phyloP scores from a whole-genome alignment of 176 grass and related monocot species.

The Aegilops sharonensis region DNA sequence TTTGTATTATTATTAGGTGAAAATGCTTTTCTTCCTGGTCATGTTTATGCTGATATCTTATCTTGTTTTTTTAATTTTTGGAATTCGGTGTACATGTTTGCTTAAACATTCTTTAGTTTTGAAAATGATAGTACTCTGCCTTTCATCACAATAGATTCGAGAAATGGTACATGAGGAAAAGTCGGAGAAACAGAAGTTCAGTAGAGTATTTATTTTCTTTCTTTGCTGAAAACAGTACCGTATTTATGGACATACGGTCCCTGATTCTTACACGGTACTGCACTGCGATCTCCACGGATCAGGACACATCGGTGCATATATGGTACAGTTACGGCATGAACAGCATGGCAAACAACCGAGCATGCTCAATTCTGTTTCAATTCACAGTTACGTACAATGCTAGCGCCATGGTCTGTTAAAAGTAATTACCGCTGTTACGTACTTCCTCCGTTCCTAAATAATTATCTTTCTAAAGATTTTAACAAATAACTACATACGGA shows the following conservation, averaged over 20 bases:
- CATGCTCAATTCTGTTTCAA: slow-evolving; percentile 7
- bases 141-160: background rate
- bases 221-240: background rate
- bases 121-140: background rate
- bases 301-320: background rate
- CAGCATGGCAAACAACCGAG: background rate
- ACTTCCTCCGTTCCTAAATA: background rate
- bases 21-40: background rate
- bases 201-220: background rate
- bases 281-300: background rate
- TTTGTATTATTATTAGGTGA: background rate
- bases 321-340: background rate
- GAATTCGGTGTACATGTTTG: background rate
- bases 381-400: background rate
- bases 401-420: background rate
- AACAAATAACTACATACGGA: no score
- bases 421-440: background rate
- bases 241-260: background rate
- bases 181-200: background rate
- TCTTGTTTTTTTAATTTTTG: background rate
- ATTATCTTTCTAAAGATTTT: no score
- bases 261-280: background rate
- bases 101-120: background rate
- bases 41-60: background rate
- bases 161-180: background rate